These are phyloP conservation scores for Diplodia mutila DNA, from an alignment of 2,329 filamentous ascomycete species.

Conservation along the genomic window DNA sequence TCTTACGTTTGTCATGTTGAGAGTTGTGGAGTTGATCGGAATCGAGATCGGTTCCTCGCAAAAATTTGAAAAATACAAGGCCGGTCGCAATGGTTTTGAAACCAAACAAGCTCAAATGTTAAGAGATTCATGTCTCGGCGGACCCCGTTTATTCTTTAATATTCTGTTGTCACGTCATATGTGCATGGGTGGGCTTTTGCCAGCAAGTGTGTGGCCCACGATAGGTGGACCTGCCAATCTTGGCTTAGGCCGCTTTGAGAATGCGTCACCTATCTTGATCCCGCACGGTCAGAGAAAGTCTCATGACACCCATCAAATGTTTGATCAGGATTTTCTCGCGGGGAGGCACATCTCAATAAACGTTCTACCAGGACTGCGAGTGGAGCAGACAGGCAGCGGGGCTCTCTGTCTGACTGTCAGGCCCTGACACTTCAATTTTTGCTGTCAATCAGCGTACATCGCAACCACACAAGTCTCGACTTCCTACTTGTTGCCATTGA, in stretches of 20 bases:
- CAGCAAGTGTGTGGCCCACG: neutral
- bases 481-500: too few species aligned
- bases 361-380: neutral
- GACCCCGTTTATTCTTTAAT: neutral
- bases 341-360: neutral
- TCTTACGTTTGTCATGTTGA: slow-evolving; percentile 3
- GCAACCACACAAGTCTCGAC: neutral
- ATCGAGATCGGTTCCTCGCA: neutral
- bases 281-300: neutral
- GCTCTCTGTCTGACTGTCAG: too few species aligned
- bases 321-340: neutral
- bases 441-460: neutral
- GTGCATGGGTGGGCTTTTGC: neutral
- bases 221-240: slow-evolving; percentile 17
- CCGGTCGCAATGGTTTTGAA: neutral
- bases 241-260: slow-evolving; percentile 1
- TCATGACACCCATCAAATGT: neutral
- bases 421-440: neutral
- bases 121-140: neutral
- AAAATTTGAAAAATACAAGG: too few species aligned
- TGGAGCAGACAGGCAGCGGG: neutral
- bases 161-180: slow-evolving; percentile 6
- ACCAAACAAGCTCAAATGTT: neutral
- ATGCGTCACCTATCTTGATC: neutral
- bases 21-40: neutral